Conservation (phyloP, 805 yeast genomes). For the Starmerella apicola region DNA sequence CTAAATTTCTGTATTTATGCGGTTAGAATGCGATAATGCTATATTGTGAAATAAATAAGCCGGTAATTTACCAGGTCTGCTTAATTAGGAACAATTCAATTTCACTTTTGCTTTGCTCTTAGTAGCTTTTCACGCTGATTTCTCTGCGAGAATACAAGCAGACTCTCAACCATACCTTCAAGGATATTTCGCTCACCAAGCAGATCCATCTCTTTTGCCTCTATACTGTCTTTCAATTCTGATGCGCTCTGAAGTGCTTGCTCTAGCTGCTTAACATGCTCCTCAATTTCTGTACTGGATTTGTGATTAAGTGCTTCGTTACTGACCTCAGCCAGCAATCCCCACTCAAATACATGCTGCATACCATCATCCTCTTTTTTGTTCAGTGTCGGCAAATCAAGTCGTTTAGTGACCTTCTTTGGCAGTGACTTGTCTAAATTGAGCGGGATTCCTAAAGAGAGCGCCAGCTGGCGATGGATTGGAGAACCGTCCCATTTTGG, state of each 20-base stretch:
- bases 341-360: conserved; percentile 23
- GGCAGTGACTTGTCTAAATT: conserved; percentile 48
- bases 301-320: conserved; percentile 30
- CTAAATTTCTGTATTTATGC: too few relatives aligned
- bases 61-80: conserved; percentile 3
- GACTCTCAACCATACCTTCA: conserved; percentile 77
- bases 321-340: conserved; percentile 26
- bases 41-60: too few relatives aligned
- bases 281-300: conserved; percentile 29
- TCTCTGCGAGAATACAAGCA: conserved; percentile 76
- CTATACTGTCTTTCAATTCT: conserved; percentile 39
- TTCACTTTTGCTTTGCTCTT: conserved; percentile 5
- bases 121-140: conserved; percentile 20
- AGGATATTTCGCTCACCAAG: conserved; percentile 59
- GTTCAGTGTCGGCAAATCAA: conserved; percentile 14
- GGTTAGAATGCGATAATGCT: too few relatives aligned
- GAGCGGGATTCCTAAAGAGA: conserved; percentile 60
- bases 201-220: conserved; percentile 36
- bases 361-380: conserved; percentile 7
- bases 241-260: conserved; percentile 31
- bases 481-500: conserved; percentile 60
- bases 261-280: conserved; percentile 29
- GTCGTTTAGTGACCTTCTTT: conserved; percentile 13
- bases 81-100: background rate
- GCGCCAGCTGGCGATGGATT: conserved; percentile 48